Evolutionary conservation across 78 protist genomes (phyloP).

Genomic region (Dictyostelium brefeldianum): DNA sequence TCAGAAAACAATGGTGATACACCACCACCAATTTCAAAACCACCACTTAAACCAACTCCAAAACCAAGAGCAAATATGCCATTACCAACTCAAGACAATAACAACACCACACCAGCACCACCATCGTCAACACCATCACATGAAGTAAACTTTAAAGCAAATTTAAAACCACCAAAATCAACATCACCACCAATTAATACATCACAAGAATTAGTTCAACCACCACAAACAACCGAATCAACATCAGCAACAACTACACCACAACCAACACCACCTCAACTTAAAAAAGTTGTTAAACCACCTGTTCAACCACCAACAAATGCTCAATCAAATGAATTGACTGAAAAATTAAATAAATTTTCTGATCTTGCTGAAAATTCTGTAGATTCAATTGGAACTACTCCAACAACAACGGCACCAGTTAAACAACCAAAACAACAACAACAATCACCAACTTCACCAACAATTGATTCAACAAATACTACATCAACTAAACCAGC

Average conservation of each 20-base stretch:
- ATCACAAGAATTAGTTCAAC: constrained; percentile 11
- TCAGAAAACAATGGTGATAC: neutral
- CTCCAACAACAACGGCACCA: neutral
- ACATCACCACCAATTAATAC: constrained; percentile 3
- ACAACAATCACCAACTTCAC: neutral
- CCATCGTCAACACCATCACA: neutral
- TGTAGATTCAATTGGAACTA: too few species aligned
- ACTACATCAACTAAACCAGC: neutral
- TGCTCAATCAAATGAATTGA: too few species aligned
- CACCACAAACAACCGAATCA: neutral
- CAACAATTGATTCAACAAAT: neutral
- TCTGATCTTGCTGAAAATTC: too few species aligned
- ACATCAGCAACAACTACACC: constrained; percentile 19
- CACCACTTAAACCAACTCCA: constrained; percentile 22
- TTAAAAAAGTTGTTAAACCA: neutral
- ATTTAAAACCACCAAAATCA: neutral
- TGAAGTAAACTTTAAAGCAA: constrained; percentile 5
- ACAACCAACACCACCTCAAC: constrained; percentile 31
- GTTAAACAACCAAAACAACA: neutral
- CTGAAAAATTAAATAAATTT: neutral
- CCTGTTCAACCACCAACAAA: neutral
- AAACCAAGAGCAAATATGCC: constrained; percentile 18
- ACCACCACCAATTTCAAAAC: neutral
- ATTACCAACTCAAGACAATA: neutral
- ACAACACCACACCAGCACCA: neutral